These are phyloP conservation scores for Suillus lakei DNA, from an alignment of 768 basidiomycete species.

Conservation along the genomic window DNA sequence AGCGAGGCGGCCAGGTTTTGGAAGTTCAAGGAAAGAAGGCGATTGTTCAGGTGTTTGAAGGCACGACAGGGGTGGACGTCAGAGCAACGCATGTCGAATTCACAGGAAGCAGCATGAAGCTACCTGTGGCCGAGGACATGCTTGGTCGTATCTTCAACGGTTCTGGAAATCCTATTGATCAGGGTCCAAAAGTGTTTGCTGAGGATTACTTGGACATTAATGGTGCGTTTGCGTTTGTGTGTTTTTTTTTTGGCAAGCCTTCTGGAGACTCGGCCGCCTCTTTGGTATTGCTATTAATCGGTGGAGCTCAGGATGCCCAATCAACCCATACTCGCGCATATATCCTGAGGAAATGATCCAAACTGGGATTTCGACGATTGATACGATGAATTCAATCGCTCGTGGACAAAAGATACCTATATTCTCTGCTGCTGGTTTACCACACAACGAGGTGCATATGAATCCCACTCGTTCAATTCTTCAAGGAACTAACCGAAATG, in stretches of 20 bases:
- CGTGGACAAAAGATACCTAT: constrained; percentile 99
- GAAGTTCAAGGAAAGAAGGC: constrained; percentile 99
- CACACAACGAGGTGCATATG: constrained; percentile 88
- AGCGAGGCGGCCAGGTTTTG: constrained; percentile 95
- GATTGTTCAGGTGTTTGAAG: constrained; percentile 99
- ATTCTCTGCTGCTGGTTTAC: constrained; percentile 98
- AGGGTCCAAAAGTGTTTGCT: constrained; percentile 98
- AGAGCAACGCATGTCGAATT: constrained; percentile 98
- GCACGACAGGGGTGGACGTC: constrained; percentile 96
- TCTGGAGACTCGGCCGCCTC: neutral
- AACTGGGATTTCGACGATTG: constrained; percentile 98
- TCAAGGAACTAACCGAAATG: neutral
- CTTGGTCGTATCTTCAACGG: constrained; percentile 99
- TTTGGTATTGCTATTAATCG: constrained; percentile 19
- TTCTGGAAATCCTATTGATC: constrained; percentile 96
- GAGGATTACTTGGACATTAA: constrained; percentile 99
- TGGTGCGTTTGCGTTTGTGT: too few relatives aligned
- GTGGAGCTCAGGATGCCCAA: constrained; percentile 79
- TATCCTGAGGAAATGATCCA: constrained; percentile 99
- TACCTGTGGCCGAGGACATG: constrained; percentile 99
- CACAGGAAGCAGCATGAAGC: constrained; percentile 97
- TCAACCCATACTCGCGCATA: constrained; percentile 97
- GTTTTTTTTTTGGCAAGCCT: too few relatives aligned
- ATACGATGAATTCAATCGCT: constrained; percentile 98
- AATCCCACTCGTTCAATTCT: neutral